Percentiles rank a stretch among this genome's conserved stretches.
These are phyloP conservation scores for Fabrea salina DNA, from an alignment of 169 alveolate genomes.

Conservation along the genomic window DNA sequence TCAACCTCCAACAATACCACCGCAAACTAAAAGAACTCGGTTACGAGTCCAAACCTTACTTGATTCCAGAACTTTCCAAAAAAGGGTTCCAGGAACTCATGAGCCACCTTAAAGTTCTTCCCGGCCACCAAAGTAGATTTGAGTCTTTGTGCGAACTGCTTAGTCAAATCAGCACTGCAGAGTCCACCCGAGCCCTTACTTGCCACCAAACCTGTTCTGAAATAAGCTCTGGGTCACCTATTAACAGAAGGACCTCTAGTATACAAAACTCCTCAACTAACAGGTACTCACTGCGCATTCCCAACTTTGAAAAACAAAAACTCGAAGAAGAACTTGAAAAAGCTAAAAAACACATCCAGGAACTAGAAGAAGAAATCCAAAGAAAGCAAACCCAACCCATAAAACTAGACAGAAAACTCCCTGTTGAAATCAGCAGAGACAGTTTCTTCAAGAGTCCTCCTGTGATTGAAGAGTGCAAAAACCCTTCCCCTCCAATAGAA, in stretches of 20 bases:
- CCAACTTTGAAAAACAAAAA: not conserved
- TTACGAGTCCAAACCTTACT: not conserved
- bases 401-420: not conserved
- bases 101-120: not conserved
- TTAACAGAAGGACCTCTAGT: not conserved
- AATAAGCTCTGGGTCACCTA: not conserved
- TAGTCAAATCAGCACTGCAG: not conserved
- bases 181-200: not conserved
- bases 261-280: not conserved
- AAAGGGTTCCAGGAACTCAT: not conserved
- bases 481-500: not conserved
- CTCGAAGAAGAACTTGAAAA: conserved; percentile 4
- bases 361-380: not conserved
- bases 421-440: conserved; percentile 18
- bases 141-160: not conserved
- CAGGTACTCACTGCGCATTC: not conserved
- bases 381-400: not conserved
- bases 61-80: not conserved
- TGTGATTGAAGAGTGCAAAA: conserved; percentile 20
- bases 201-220: not conserved
- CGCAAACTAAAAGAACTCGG: conserved; percentile 26
- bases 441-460: conserved; percentile 21
- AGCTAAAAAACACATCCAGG: not conserved
- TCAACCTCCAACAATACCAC: conserved; percentile 7
- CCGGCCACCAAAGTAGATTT: conserved; percentile 33